A percentile compares a stretch with the other conserved stretches of the same genome.
Evolutionary conservation across 2,329 filamentous ascomycete genomes (phyloP).

Genomic region (Penicillium sp.): DNA sequence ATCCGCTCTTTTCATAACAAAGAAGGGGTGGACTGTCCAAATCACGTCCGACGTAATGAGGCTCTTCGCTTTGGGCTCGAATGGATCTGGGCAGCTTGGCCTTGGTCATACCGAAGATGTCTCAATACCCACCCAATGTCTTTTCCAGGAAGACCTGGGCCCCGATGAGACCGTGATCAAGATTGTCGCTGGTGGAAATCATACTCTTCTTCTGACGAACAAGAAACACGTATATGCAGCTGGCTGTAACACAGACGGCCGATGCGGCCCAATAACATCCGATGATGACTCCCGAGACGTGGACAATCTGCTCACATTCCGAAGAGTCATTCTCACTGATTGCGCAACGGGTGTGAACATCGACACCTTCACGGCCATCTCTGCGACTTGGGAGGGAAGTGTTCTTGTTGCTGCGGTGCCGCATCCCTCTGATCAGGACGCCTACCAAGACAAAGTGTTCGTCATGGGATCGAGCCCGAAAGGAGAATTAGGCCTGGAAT

Average conservation of each 20-base stretch:
- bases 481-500: conserved; percentile 61
- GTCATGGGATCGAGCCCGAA: conserved; percentile 61
- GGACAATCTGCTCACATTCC: conserved; percentile 19
- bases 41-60: conserved; percentile 22
- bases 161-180: conserved; percentile 17
- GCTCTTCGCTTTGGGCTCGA: conserved; percentile 67
- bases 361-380: conserved; percentile 44
- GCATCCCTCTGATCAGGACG: conserved; percentile 34
- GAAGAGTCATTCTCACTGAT: conserved; percentile 22
- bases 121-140: conserved; percentile 56
- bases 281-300: not conserved
- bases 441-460: conserved; percentile 46
- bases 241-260: conserved; percentile 53
- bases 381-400: conserved; percentile 75
- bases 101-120: conserved; percentile 67
- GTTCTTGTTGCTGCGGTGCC: conserved; percentile 47
- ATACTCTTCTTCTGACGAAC: conserved; percentile 66
- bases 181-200: conserved; percentile 71
- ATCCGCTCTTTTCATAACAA: too few species aligned
- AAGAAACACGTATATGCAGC: conserved; percentile 57
- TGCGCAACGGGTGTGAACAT: conserved; percentile 4
- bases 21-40: too few species aligned
- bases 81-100: conserved; percentile 69
- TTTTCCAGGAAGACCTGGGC: conserved; percentile 42
- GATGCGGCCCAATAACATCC: conserved; percentile 30